Base-by-base conservation (phyloP, 305 asterid genomes). In the Salvia sclarea region DNA sequence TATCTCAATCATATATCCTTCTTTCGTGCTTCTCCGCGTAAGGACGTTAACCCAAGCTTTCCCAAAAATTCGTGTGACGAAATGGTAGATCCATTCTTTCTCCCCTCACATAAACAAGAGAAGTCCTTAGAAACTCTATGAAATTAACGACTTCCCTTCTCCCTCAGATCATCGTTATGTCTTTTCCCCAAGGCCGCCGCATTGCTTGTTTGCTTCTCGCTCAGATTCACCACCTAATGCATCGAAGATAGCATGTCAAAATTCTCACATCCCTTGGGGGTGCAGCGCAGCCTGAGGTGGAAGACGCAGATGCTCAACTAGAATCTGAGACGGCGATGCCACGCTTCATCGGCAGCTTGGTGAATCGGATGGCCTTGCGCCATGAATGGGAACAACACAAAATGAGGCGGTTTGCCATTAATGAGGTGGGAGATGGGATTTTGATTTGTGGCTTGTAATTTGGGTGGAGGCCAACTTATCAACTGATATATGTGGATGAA, bases 311-410 rank as follows among this genome's bases (percentile, higher is more conserved):
- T 77, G 40, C 9, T 37, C 17, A 73, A n/a, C n/a, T n/a, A n/a
- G n/a, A n/a, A n/a, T n/a, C 20, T 0, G 81, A 76, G 65, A 81
- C 66, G 0, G 13, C 7, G 4, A 71, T 76, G 5, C 82, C 81
- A 3, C 72, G 75, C 5, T 54, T 66, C 0, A 82, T 82, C 2
- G 80, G 69, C 33, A 83, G 50, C 61, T 67, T 66, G 45, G 82
- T 81, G 88, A 45, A 83, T 69, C 33, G 74, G 31, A 60, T 83
- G 86, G 25, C 86, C 83, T 55, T 75, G 84, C 5, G 82, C 80
- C 71, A 80, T 7, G 69, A 81, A 74, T 1, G 88, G 86, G 5
- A 83, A 37, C 21, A 83, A 53, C 5, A 69, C 79, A 25, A 83
- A 78, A 56, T 78, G 83, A 6, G 77, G 80, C 4, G 63, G 70